Base-by-base conservation (phyloP, 441 rosid genomes). In the Gossypium lobatum region DNA sequence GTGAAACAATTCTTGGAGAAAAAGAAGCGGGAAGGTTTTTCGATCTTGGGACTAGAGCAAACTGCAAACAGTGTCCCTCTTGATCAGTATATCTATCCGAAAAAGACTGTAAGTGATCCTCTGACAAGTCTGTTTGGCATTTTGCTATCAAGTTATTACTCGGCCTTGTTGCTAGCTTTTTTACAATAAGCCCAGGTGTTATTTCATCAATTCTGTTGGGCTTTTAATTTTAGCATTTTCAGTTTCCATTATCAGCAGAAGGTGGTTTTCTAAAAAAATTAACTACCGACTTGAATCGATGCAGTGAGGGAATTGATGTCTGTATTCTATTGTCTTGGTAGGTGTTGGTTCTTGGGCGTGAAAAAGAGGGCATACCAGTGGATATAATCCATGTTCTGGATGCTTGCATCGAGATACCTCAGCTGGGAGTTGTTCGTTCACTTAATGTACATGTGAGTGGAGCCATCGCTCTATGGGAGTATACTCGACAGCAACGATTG, bases 381-480 rank as follows among this genome's bases (percentile, higher is more conserved):
- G 99, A 93, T 74, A 86, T 91, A 76, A 91, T 95, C 52, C 99
- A 95, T 77, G 80, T 89, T 28, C 75, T 93, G 57, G 99, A 95
- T 76, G 93, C 93, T 74, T 95, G 99, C 83, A 70, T 95, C 11
- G 97, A 95, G 85, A 95, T 95, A 81, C 99, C 99, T 18, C 98
- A 93, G 75, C 77, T 95, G 76, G 99, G 99, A 78, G 93, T 95
- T 63, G 94, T 95, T 66, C 85, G 99, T 74, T 95, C 99, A 0
- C 97, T 95, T 72, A 90, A 95, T 61, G 97, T 93, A 60, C 99
- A 93, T 63, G 99, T 95, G 63, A 95, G 98, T 72, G 97, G 97
- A 2, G 99, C 98, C 80, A 91, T 93, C 75, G 98, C 97, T 21
- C 90, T 95, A 10, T 93, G 97, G 99, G 99, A 93, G 80, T 95